Evolutionary conservation across 2,329 filamentous ascomycete genomes (phyloP), one percentile per base, ranked within the genome.

Genomic region (Rhexocercosporidium sp.): DNA sequence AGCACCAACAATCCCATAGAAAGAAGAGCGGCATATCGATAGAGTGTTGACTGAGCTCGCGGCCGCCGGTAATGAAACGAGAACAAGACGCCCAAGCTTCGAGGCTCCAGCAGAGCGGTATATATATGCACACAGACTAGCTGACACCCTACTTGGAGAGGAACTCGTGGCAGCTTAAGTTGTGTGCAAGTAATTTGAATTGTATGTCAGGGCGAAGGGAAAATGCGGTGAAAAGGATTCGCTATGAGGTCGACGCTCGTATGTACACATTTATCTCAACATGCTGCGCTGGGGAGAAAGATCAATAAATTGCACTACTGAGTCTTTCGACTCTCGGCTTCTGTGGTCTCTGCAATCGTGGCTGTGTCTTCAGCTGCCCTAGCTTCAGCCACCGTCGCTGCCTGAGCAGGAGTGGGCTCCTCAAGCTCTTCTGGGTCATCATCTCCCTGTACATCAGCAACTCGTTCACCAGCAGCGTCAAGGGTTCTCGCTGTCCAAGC

Each of bases 121-220:
- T 68, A 74, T 97, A 85, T 97, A 85, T 92, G 94, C 94, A 96
- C 91, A 90, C 88, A 92, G 94, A 97, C 94, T 96, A 90, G 94
- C 96, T 90, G 91, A 89, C 92, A 94, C 88, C 88, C 89, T 90
- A 95, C 87, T 87, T 91, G 86, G 82, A 82, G 87, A 85, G 84
- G 79, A 72, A 81, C 82, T 88, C 86, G 87, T 94, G 93, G 87
- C 92, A 97, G 96, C 94, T 97, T 92, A 97, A 97, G 91, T 63
- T 92, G 92, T 91, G 92, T 95, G 93, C 93, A 92, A 60, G 93
- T 93, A 92, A 60, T 54, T 22, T 61, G 39, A 12, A 46, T n/a
- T 27, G 25, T n/a, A 16, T 54, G 27, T 44, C 49, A 41, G 20
- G 25, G 47, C n/a, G 31, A 25, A 41, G 18, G 12, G 60, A 4